A percentile compares a stretch with the other conserved stretches of the same genome.
phyloP scores from a whole-genome alignment of 148 eudicot genomes.

The Rhododendron henanense region DNA sequence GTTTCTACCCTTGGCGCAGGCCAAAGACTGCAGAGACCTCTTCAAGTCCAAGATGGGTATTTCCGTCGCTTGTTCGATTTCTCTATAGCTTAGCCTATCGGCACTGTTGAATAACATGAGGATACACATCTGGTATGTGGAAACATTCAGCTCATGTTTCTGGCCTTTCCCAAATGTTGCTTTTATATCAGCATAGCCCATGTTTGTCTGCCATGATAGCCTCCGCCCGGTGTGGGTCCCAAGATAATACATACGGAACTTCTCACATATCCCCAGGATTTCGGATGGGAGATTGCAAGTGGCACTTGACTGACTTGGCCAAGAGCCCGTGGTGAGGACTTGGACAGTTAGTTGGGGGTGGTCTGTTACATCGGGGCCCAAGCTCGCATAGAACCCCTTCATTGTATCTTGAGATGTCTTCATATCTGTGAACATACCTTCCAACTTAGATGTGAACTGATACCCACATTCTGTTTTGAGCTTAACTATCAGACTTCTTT shows the following conservation, averaged over 20 bases:
- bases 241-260: constrained; percentile 57
- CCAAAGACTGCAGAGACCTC: constrained; percentile 63
- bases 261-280: constrained; percentile 54
- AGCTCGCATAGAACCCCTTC: constrained; percentile 50
- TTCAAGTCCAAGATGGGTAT: constrained; percentile 56
- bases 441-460: constrained; percentile 60
- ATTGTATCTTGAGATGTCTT: constrained; percentile 64
- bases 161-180: constrained; percentile 63
- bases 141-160: constrained; percentile 68
- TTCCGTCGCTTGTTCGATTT: constrained; percentile 66
- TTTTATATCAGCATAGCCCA: constrained; percentile 68
- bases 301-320: constrained; percentile 59
- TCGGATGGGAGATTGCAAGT: constrained; percentile 69
- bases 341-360: constrained; percentile 52
- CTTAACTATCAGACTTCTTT: constrained; percentile 62
- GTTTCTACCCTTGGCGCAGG: constrained; percentile 65
- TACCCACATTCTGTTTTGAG: constrained; percentile 71
- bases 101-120: constrained; percentile 67
- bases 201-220: constrained; percentile 68
- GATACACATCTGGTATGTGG: constrained; percentile 75
- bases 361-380: constrained; percentile 49
- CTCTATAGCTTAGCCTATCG: constrained; percentile 51
- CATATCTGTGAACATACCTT: constrained; percentile 75
- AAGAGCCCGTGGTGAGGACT: constrained; percentile 66
- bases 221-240: constrained; percentile 72